Percentiles rank a stretch among this genome's conserved stretches.
These are phyloP conservation scores for Cytospora mali DNA, from an alignment of 2,329 filamentous ascomycete genomes.

Conservation along the genomic window DNA sequence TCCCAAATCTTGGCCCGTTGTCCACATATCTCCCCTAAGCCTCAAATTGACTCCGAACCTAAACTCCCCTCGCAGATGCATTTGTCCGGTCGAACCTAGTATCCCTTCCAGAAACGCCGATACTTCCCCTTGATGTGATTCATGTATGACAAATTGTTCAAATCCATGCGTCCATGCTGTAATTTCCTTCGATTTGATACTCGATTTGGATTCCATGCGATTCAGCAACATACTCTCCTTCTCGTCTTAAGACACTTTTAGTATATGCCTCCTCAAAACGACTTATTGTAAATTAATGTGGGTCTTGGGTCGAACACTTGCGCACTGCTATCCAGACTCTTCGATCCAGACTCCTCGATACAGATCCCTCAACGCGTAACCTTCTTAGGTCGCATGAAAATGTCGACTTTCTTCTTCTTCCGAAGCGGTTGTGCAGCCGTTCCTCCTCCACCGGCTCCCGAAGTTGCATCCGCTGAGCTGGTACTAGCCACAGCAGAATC, in stretches of 20 bases:
- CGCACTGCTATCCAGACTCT: no score
- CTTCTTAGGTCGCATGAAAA: constrained; percentile 57
- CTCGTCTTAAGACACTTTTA: background rate
- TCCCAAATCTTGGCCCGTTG: background rate
- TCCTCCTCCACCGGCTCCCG: constrained; percentile 24
- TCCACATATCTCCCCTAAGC: background rate
- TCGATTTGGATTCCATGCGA: background rate
- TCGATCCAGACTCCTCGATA: background rate
- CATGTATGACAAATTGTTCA: background rate
- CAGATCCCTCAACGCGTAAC: constrained; percentile 15
- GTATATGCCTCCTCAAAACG: background rate
- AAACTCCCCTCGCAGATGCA: constrained; percentile 6
- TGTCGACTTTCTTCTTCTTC: constrained; percentile 50
- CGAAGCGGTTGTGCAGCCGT: constrained; percentile 28
- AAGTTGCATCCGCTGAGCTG: constrained; percentile 21
- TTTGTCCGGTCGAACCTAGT: background rate
- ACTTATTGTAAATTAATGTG: background rate
- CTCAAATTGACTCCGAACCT: background rate
- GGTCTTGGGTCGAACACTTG: no score
- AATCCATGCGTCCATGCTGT: background rate
- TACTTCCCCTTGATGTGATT: background rate
- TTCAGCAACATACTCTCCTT: background rate
- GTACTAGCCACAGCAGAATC: constrained; percentile 2
- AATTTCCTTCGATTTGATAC: background rate
- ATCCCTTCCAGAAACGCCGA: constrained; percentile 2